These are phyloP conservation scores for Acer negundo DNA, from an alignment of 345 rosid species.

Conservation along the genomic window DNA sequence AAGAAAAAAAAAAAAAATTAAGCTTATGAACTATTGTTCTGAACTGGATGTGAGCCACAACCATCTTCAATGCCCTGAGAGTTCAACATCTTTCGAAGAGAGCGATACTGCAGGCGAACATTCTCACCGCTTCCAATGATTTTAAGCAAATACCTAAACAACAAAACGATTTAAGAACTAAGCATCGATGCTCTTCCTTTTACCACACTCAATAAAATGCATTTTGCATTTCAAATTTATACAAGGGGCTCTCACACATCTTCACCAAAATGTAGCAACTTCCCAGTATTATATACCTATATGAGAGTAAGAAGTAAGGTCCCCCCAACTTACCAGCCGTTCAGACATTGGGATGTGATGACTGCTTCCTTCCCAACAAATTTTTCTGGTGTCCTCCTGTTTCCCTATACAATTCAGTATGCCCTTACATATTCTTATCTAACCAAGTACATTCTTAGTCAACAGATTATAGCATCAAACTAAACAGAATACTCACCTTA, in stretches of 20 bases:
- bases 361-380: constrained; percentile 98
- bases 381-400: constrained; percentile 91
- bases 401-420: constrained; percentile 63
- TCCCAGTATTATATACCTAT: background rate
- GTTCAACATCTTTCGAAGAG: constrained; percentile 63
- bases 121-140: constrained; percentile 81
- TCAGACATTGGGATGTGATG: constrained; percentile 94
- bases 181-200: background rate
- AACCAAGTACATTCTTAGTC: background rate
- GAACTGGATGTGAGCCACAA: constrained; percentile 51
- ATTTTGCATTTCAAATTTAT: background rate
- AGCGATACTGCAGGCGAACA: constrained; percentile 91
- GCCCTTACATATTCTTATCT: constrained; percentile 15
- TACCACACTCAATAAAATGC: background rate
- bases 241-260: background rate
- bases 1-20: background rate
- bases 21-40: constrained; percentile 52
- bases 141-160: constrained; percentile 79
- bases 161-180: background rate
- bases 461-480: background rate
- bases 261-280: background rate
- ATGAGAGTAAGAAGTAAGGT: background rate
- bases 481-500: constrained; percentile 50
- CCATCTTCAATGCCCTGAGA: constrained; percentile 48
- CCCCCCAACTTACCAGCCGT: constrained; percentile 78